phyloP scores from a whole-genome alignment of 495 filamentous ascomycete genomes.

The Immersiella caudata region DNA sequence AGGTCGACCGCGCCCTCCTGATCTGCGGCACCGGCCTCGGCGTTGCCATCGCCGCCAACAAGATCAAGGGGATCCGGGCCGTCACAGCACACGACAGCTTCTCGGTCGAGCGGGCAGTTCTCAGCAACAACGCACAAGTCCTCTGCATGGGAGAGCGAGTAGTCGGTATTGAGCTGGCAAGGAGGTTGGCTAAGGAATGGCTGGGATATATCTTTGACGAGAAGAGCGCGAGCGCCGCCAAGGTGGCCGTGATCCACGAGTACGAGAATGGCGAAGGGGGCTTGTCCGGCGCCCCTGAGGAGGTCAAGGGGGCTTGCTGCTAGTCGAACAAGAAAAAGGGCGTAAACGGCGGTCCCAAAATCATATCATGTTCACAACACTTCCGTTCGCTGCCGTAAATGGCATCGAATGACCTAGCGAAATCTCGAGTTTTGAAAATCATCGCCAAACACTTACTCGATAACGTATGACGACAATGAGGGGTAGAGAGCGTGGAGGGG shows the following conservation, averaged over 20 bases:
- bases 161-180: constrained; percentile 76
- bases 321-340: constrained; percentile 1
- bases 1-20: constrained; percentile 76
- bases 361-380: background rate
- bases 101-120: constrained; percentile 76
- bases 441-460: background rate
- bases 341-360: background rate
- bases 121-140: constrained; percentile 87
- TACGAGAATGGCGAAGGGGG: constrained; percentile 59
- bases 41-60: constrained; percentile 85
- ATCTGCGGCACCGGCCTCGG: constrained; percentile 89
- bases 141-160: constrained; percentile 88
- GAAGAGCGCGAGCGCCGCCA: constrained; percentile 68
- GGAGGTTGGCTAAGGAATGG: constrained; percentile 79
- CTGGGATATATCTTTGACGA: constrained; percentile 80
- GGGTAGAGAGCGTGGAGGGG: background rate
- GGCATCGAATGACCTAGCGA: background rate
- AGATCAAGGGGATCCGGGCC: constrained; percentile 80
- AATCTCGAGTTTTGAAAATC: background rate
- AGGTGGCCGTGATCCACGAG: constrained; percentile 74
- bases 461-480: background rate
- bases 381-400: background rate
- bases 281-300: constrained; percentile 24
- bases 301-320: constrained; percentile 24
- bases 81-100: constrained; percentile 88